phyloP scores from a whole-genome alignment of 176 grass and related monocot genomes.

The Ampelocalamus luodianensis region DNA sequence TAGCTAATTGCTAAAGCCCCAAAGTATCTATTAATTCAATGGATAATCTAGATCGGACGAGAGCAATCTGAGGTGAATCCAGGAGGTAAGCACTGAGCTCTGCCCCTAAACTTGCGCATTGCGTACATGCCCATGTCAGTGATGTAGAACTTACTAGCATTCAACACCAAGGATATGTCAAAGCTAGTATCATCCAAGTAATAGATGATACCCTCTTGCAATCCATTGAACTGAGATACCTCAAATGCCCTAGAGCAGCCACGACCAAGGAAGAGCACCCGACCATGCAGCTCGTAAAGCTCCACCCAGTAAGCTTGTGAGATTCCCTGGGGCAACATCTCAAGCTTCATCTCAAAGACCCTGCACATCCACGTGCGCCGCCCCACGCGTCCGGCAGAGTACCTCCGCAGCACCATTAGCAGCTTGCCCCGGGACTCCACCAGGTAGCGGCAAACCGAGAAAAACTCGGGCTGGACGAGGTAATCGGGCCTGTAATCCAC shows the following conservation, averaged over 20 bases:
- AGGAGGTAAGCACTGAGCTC: not conserved
- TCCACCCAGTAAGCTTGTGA: slow-evolving; percentile 27
- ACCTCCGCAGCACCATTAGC: slow-evolving; percentile 12
- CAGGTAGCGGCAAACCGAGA: slow-evolving; percentile 23
- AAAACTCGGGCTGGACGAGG: not conserved
- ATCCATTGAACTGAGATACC: not conserved
- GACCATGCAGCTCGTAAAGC: not conserved
- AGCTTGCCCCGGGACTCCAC: slow-evolving; percentile 38
- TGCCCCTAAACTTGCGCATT: not conserved
- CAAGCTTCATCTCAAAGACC: slow-evolving; percentile 39
- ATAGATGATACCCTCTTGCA: slow-evolving; percentile 17
- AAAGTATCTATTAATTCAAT: not conserved
- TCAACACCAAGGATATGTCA: slow-evolving; percentile 17
- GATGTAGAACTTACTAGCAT: not conserved
- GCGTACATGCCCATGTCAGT: not conserved
- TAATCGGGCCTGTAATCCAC: not conserved
- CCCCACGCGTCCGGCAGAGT: not conserved
- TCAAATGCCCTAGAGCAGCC: slow-evolving; percentile 33
- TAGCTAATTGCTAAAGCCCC: not conserved
- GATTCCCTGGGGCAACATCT: not conserved
- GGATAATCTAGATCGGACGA: not conserved
- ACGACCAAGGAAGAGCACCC: slow-evolving; percentile 27
- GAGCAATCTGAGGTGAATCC: not conserved
- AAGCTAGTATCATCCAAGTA: slow-evolving; percentile 27
- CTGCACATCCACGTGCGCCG: not conserved